Evolutionary conservation across 441 rosid species (phyloP), one percentile per base, ranked within the genome.

Genomic region (California macrophylla): DNA sequence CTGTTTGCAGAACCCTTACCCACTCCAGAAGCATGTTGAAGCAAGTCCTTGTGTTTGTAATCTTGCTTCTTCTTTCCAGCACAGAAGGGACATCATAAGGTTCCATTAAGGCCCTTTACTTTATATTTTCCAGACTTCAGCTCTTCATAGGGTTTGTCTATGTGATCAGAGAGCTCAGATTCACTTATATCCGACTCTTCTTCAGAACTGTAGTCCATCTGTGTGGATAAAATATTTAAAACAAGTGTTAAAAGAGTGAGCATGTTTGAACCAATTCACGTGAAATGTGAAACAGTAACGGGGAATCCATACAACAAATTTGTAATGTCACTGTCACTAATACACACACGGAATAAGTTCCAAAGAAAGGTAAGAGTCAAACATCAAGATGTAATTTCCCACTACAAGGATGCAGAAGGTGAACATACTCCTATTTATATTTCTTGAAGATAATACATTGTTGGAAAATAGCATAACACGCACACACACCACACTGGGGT

Each of bases 21-120:
- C 66, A 91, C 93, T 30, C 95, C 98, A 1, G 90, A 76, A 28
- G 97, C 96, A 76, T 93, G 98, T 66, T 87, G 90, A 61, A 85
- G 85, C 66, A 93, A 74, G 70, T 93, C 97, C 77, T 89, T 88
- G 72, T 68, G 85, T 80, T 82, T 85, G 82, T 89, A 91, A 26
- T 84, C 85, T 52, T 86, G 97, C 76, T 91, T 91, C 85, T 91
- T 93, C 86, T 91, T 93, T 47, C 91, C 94, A 0, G 82, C 63
- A 71, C 98, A 91, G 70, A 85, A 93, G 15, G 97, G 96, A 76
- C 97, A 91, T 74, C 87, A 82, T 69, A 91, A 79, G 69, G 66
- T 66, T 32, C 83, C 92, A 74, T 82, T 88, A 26, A 80, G 4
- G 16, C 28, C 82, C 82, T 84, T 85, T 1, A 93, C 98, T 71